Base-by-base conservation (phyloP, 2,329 filamentous ascomycete genomes). In the Lasiodiplodia sp. region DNA sequence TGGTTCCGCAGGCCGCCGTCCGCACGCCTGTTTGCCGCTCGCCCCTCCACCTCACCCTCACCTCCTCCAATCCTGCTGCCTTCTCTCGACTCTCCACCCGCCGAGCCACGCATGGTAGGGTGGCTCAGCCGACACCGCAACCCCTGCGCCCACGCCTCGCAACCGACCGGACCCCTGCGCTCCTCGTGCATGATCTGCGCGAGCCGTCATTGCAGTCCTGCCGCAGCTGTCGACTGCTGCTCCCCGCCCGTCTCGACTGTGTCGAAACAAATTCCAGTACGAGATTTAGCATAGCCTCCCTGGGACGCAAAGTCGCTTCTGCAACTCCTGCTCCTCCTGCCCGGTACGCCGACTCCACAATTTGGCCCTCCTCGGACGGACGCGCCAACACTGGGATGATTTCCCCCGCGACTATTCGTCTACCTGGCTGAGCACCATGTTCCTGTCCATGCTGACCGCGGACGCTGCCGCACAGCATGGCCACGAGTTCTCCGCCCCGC, bases 391-490 rank as follows among this genome's bases (percentile, higher is more conserved):
- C 38, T 23, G 55, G 56, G 51, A 67, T 67, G 53, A 67, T 23
- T 49, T 55, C 40, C 38, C 31, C 53, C 53, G 34, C 66, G 21
- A 44, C 55, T 16, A 37, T 44, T 23, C 23, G 25, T 34, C 53
- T 52, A 44, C 66, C 47, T 67, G 55, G 55, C 56, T 68, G 38
- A 60, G 52, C 67, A 44, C 25, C 63, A 80, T 79, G 76, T 73
- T 79, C 73, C 73, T 80, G 71, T 77, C 79, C 73, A 77, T 79
- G 75, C 73, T 80, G 70, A 76, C 78, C 63, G 74, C 78, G 67
- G 76, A 79, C 70, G 72, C 76, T 66, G 76, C 75, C 49, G 70
- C 72, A 60, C 73, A 76, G 73, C 78, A 80, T 70, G 75, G 73
- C 72, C 75, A 77, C 69, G 75, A 78, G 37, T 73, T 71, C 71